These are phyloP conservation scores for Aspergillus brasiliensis DNA, from an alignment of 2,329 filamentous ascomycete genomes.

Conservation along the genomic window DNA sequence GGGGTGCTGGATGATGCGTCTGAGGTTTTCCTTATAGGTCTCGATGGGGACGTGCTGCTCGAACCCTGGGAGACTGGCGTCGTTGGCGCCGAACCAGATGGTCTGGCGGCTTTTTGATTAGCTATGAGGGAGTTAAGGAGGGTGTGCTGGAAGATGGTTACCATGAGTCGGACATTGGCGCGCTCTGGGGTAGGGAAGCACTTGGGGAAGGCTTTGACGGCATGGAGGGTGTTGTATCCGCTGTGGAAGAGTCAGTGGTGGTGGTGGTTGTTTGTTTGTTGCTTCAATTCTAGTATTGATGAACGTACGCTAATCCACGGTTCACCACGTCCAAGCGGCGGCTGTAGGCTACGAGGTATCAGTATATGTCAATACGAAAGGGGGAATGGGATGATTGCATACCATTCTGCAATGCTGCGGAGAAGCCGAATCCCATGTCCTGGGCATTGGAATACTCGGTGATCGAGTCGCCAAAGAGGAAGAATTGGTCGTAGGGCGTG, in stretches of 20 bases:
- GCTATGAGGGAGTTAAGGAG: not conserved
- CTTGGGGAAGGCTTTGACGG: slow-evolving; percentile 66
- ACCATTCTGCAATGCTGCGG: slow-evolving; percentile 71
- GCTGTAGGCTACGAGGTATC: slow-evolving; percentile 61
- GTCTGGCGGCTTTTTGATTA: slow-evolving; percentile 53
- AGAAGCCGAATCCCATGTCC: slow-evolving; percentile 71
- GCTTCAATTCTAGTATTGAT: not conserved
- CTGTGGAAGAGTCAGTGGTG: slow-evolving; percentile 36
- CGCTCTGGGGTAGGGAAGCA: slow-evolving; percentile 69
- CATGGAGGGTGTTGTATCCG: slow-evolving; percentile 81
- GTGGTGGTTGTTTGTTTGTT: not conserved
- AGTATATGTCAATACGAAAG: slow-evolving; percentile 12
- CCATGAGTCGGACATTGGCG: slow-evolving; percentile 50
- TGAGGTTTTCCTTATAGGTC: slow-evolving; percentile 72
- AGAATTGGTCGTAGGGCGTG: slow-evolving; percentile 67
- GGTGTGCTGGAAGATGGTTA: slow-evolving; percentile 17
- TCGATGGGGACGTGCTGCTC: slow-evolving; percentile 78
- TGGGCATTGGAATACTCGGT: slow-evolving; percentile 68
- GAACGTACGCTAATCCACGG: slow-evolving; percentile 68
- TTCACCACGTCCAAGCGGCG: slow-evolving; percentile 85
- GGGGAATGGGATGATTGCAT: slow-evolving; percentile 32
- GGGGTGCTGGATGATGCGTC: slow-evolving; percentile 71
- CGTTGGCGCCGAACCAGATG: slow-evolving; percentile 87
- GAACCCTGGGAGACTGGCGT: slow-evolving; percentile 70
- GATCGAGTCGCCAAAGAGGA: slow-evolving; percentile 90